Evolutionary conservation across 140 eudicot species (phyloP).

Genomic region (Anethum foeniculum): DNA sequence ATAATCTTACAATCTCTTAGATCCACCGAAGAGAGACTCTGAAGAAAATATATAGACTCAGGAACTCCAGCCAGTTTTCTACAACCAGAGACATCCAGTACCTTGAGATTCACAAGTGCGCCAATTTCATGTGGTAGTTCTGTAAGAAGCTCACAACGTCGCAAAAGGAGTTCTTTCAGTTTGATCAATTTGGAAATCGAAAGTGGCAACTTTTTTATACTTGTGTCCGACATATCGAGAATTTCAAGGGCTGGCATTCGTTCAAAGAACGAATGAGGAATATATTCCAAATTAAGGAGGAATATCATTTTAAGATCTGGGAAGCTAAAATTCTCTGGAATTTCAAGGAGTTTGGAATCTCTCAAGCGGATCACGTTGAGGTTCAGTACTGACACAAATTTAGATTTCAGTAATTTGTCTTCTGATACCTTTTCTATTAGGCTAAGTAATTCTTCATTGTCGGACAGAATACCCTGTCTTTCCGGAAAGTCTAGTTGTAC

Average conservation of each 20-base stretch:
- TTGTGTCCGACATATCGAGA: not conserved
- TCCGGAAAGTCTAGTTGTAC: not conserved
- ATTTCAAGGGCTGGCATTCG: not conserved
- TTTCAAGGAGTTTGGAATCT: slow-evolving; percentile 13
- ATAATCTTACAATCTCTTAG: not conserved
- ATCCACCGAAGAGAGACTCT: not conserved
- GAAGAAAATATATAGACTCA: not conserved
- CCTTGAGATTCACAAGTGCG: not conserved
- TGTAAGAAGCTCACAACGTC: not conserved
- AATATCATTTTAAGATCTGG: slow-evolving; percentile 16
- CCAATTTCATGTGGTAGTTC: not conserved
- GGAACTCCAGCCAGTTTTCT: not conserved
- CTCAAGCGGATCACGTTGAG: slow-evolving; percentile 11
- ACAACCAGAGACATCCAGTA: not conserved
- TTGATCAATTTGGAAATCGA: not conserved
- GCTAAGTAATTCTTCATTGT: not conserved
- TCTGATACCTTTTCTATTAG: not conserved
- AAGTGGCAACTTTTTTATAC: not conserved
- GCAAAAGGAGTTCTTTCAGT: not conserved
- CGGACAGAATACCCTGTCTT: not conserved
- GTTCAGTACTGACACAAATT: not conserved
- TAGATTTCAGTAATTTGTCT: not conserved
- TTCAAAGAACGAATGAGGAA: not conserved
- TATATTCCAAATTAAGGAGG: not conserved
- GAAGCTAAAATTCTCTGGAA: slow-evolving; percentile 17